These are phyloP conservation scores for Suillus alpinus DNA, from an alignment of 768 basidiomycete species.

Conservation along the genomic window DNA sequence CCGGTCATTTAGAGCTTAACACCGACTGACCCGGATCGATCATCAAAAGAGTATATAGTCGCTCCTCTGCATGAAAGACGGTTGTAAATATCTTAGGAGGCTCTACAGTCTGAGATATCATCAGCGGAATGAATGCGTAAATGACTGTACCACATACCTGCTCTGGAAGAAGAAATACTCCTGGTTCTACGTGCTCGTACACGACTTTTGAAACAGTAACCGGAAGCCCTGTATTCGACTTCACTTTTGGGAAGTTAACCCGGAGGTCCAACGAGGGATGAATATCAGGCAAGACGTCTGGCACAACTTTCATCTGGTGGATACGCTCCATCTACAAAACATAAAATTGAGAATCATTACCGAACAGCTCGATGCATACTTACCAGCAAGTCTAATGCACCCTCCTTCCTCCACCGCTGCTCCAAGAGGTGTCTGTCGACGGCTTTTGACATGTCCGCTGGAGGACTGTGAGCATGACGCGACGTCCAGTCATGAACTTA, in stretches of 20 bases:
- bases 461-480: conserved; percentile 2
- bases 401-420: conserved; percentile 82
- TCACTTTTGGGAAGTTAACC: conserved; percentile 48
- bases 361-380: background rate
- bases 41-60: conserved; percentile 85
- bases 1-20: conserved; percentile 11
- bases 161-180: conserved; percentile 60
- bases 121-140: conserved; percentile 2
- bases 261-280: conserved; percentile 75
- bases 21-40: conserved; percentile 73
- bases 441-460: conserved; percentile 66
- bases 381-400: conserved; percentile 80
- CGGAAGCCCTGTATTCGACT: conserved; percentile 20
- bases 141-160: conserved; percentile 48
- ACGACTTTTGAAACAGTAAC: conserved; percentile 19
- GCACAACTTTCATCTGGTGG: conserved; percentile 87
- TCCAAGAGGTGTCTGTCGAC: conserved; percentile 81
- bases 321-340: conserved; percentile 81
- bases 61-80: conserved; percentile 77
- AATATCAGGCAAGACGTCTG: conserved; percentile 75
- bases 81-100: conserved; percentile 69
- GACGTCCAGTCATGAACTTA: conserved; percentile 12
- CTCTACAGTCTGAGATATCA: conserved; percentile 49
- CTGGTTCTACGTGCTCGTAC: conserved; percentile 59
- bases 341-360: background rate